Percentiles rank a stretch among this genome's conserved stretches.
Evolutionary conservation across 768 basidiomycete species (phyloP).

Genomic region (Tricholomella constricta): DNA sequence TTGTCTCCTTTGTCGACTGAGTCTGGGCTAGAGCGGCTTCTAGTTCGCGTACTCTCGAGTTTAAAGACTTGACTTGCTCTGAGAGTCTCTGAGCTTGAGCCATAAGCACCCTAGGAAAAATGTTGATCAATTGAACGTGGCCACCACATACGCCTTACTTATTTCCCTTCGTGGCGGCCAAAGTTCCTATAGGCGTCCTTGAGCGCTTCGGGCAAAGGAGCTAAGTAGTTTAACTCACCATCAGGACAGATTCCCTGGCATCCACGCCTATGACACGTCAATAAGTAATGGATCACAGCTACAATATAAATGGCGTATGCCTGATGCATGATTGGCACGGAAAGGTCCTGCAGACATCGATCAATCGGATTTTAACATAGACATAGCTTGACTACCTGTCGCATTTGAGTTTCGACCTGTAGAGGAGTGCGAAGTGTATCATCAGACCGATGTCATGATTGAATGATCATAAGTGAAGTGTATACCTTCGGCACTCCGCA

Average conservation of each 20-base stretch:
- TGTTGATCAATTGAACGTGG: background rate
- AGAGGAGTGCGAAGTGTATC: constrained; percentile 4
- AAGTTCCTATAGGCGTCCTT: constrained; percentile 34
- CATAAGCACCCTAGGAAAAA: constrained; percentile 45
- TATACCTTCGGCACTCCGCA: constrained; percentile 53
- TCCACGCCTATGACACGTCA: constrained; percentile 38
- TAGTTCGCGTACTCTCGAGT: constrained; percentile 44
- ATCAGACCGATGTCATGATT: background rate
- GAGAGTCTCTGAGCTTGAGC: constrained; percentile 48
- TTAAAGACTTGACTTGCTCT: constrained; percentile 48
- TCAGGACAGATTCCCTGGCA: constrained; percentile 55
- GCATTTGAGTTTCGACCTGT: constrained; percentile 56
- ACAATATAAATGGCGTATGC: constrained; percentile 8
- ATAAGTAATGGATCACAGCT: background rate
- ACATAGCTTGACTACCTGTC: constrained; percentile 35
- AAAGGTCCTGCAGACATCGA: constrained; percentile 38
- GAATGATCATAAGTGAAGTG: background rate
- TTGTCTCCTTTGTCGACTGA: constrained; percentile 5
- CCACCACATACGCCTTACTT: constrained; percentile 35
- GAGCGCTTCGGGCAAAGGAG: background rate
- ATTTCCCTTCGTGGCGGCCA: constrained; percentile 58
- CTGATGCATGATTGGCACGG: constrained; percentile 57
- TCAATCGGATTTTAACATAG: constrained; percentile 1
- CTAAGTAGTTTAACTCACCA: constrained; percentile 28
- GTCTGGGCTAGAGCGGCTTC: constrained; percentile 40